Evolutionary conservation across 345 rosid genomes (phyloP).

Genomic region (Acer saccharum): DNA sequence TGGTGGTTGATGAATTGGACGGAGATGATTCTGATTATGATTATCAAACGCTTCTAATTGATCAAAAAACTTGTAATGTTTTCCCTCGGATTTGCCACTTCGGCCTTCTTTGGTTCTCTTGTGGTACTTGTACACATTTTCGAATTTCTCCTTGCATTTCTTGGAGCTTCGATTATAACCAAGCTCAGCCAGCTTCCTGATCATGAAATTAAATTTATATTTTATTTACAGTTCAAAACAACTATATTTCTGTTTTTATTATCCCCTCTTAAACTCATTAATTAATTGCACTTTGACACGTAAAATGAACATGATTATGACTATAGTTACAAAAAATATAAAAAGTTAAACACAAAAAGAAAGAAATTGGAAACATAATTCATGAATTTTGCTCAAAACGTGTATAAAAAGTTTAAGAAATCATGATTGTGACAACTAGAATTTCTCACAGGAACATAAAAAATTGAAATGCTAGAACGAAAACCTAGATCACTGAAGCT

Average conservation of each 20-base stretch:
- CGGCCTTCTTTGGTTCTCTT: slow-evolving; percentile 59
- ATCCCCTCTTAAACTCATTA: slow-evolving; percentile 4
- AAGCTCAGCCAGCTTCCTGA: slow-evolving; percentile 57
- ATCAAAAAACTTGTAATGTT: slow-evolving; percentile 46
- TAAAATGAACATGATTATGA: slow-evolving; percentile 5
- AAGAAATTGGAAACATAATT: not conserved
- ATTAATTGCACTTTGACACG: not conserved
- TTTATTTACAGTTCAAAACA: slow-evolving; percentile 7
- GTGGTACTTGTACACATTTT: slow-evolving; percentile 59
- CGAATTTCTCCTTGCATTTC: slow-evolving; percentile 65
- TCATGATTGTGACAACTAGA: not conserved
- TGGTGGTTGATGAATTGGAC: slow-evolving; percentile 19
- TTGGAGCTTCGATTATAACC: slow-evolving; percentile 57
- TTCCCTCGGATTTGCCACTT: slow-evolving; percentile 46
- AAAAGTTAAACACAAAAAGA: not conserved
- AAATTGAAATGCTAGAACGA: slow-evolving; percentile 1
- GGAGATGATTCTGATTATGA: slow-evolving; percentile 19
- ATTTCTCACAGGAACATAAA: not conserved
- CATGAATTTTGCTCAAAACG: not conserved
- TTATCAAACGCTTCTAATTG: slow-evolving; percentile 47
- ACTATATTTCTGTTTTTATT: slow-evolving; percentile 5
- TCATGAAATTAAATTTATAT: not conserved
- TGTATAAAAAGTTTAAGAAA: not conserved
- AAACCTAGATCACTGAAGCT: slow-evolving; percentile 6
- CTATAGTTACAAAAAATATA: not conserved